Evolutionary conservation across 257 asterid genomes (phyloP).

Genomic region (Jaltomata sinuosa): DNA sequence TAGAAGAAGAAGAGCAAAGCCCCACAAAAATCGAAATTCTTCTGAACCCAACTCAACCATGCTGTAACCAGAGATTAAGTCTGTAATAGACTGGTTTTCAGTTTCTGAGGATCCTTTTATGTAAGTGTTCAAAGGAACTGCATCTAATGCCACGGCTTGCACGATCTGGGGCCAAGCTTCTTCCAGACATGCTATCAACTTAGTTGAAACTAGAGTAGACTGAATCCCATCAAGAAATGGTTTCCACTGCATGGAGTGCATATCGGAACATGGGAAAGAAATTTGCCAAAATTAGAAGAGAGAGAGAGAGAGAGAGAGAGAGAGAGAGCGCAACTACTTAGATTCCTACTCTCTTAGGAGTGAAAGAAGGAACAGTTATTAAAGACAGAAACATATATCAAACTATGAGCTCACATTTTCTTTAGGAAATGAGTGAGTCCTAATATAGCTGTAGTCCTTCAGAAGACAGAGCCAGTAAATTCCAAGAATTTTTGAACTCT

Average conservation of each 20-base stretch:
- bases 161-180: conserved; percentile 98
- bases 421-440: conserved; percentile 43
- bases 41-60: conserved; percentile 72
- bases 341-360: not conserved
- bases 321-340: not conserved
- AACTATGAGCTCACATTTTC: conserved; percentile 62
- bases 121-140: conserved; percentile 53
- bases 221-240: conserved; percentile 97
- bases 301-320: not conserved
- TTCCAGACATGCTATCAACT: conserved; percentile 74
- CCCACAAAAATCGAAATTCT: conserved; percentile 83
- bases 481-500: conserved; percentile 71
- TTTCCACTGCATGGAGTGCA: conserved; percentile 62
- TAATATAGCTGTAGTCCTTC: conserved; percentile 71
- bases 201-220: conserved; percentile 63
- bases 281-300: not conserved
- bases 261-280: conserved; percentile 9
- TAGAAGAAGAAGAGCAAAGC: conserved; percentile 63
- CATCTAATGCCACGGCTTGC: conserved; percentile 91
- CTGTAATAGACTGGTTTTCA: conserved; percentile 25
- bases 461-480: conserved; percentile 78
- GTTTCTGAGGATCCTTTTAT: conserved; percentile 36
- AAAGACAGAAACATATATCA: conserved; percentile 6
- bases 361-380: not conserved
- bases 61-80: conserved; percentile 65